Evolutionary conservation across 345 rosid species (phyloP), one percentile per base, ranked within the genome.

Genomic region (Corymbia maculata): DNA sequence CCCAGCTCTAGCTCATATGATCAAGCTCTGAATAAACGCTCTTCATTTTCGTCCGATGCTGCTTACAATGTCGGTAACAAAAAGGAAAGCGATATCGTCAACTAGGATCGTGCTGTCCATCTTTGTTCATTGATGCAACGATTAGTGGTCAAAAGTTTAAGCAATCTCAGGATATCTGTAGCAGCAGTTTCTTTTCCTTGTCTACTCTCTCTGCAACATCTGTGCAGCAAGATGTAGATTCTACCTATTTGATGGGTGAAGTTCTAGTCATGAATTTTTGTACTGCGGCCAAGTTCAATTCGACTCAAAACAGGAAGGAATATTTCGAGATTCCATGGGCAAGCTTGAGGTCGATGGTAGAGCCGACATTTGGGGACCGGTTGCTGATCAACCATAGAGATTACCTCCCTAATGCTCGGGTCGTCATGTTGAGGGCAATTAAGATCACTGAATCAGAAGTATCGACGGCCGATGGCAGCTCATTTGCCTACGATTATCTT

Each of bases 271-370:
- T 61, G 70, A 61, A 61, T 61, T 61, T 61, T 61, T 8, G 32
- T 28, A 28, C 28, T 28, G 70, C 0, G 36, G 70, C 70, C 28
- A 12, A 61, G 36, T 28, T 6, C 0, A 32, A 32, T 61, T 61
- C 28, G 70, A 28, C 1, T 61, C 32, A 28, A 12, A 28, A n/a
- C 89, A 95, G 97, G 92, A 94, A 94, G 91, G 95, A 95, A 92
- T 95, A 94, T 26, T 93, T 93, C 86, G 96, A 95, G 93, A 93
- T 95, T 11, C 91, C 95, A 3, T 94, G 96, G 96, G 96, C 96
- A 87, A 89, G 70, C 87, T 86, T 88, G 92, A 91, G 93, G 87
- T 61, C 90, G 19, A 90, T 93, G 91, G 92, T 92, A 52, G 92
- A 93, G 89, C 95, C 94, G 32, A 68, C 91, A 11, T 91, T 90